These are phyloP conservation scores for Populus simonii DNA, from an alignment of 345 rosid genomes.

Conservation along the genomic window DNA sequence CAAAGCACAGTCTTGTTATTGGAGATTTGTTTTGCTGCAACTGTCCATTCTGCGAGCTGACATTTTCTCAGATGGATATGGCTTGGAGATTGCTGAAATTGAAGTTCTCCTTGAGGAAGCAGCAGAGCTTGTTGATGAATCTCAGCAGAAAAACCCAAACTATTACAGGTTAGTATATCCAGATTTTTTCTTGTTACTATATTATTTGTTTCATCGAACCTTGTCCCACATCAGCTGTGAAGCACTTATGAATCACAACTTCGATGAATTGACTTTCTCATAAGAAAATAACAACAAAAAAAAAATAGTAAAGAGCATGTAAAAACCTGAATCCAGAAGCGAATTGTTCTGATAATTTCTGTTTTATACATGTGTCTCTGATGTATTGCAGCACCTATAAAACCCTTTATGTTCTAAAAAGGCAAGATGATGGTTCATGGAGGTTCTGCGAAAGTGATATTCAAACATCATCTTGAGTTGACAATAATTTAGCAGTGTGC, in stretches of 20 bases:
- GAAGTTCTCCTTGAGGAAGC: slow-evolving; percentile 90
- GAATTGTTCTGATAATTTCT: not conserved
- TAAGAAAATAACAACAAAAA: not conserved
- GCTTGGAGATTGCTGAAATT: slow-evolving; percentile 69
- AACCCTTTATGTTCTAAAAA: slow-evolving; percentile 61
- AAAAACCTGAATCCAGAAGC: not conserved
- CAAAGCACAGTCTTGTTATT: slow-evolving; percentile 64
- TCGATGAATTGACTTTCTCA: not conserved
- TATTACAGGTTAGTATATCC: slow-evolving; percentile 63
- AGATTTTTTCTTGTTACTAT: not conserved
- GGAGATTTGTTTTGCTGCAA: slow-evolving; percentile 89
- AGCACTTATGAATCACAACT: not conserved
- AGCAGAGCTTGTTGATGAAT: slow-evolving; percentile 87
- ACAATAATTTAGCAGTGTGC: not conserved
- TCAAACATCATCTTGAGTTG: slow-evolving; percentile 39
- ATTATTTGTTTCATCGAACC: not conserved
- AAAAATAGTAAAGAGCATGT: not conserved
- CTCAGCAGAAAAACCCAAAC: slow-evolving; percentile 67
- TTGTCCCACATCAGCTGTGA: too few relatives aligned
- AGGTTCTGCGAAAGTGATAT: slow-evolving; percentile 72
- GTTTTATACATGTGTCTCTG: not conserved
- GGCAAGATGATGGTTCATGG: slow-evolving; percentile 86
- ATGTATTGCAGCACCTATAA: slow-evolving; percentile 59
- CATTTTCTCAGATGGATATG: slow-evolving; percentile 46
- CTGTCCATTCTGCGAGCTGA: slow-evolving; percentile 69